These are phyloP conservation scores for Articulospora tetracladia DNA, from an alignment of 495 filamentous ascomycete genomes.

Conservation along the genomic window DNA sequence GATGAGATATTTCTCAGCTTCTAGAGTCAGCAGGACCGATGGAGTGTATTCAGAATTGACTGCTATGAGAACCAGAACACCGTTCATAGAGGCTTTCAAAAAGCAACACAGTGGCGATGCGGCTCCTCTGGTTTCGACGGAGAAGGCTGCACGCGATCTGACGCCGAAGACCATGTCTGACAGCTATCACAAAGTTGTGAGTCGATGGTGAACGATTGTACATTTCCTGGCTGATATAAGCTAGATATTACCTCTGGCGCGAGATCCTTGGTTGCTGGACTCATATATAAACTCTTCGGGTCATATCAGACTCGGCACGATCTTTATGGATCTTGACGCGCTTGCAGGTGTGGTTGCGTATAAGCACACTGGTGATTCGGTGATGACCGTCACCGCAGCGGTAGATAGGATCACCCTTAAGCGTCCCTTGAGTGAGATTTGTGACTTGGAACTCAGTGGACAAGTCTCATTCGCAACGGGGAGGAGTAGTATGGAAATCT, in stretches of 20 bases:
- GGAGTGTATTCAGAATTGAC: constrained; percentile 26
- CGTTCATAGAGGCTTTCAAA: constrained; percentile 27
- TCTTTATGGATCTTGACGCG: constrained; percentile 83
- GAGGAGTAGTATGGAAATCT: constrained; percentile 76
- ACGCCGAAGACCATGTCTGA: constrained; percentile 40
- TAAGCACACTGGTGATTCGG: constrained; percentile 73
- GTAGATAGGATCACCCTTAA: constrained; percentile 77
- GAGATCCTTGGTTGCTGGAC: constrained; percentile 38
- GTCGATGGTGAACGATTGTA: neutral
- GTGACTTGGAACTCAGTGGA: constrained; percentile 75
- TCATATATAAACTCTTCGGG: constrained; percentile 42
- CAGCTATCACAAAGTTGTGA: constrained; percentile 35
- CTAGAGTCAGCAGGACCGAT: constrained; percentile 17
- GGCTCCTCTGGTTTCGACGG: neutral
- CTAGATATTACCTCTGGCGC: constrained; percentile 35
- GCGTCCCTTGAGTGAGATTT: constrained; percentile 69
- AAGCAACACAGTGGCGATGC: constrained; percentile 16
- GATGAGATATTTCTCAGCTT: constrained; percentile 14
- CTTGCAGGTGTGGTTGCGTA: constrained; percentile 77
- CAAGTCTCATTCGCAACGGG: constrained; percentile 80
- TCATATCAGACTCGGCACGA: constrained; percentile 53
- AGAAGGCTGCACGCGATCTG: constrained; percentile 25
- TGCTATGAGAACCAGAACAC: constrained; percentile 24
- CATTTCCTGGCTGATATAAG: neutral
- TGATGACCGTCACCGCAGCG: constrained; percentile 78